Conservation (phyloP, 306 rosid species). For the Leucaena leucocephala region DNA sequence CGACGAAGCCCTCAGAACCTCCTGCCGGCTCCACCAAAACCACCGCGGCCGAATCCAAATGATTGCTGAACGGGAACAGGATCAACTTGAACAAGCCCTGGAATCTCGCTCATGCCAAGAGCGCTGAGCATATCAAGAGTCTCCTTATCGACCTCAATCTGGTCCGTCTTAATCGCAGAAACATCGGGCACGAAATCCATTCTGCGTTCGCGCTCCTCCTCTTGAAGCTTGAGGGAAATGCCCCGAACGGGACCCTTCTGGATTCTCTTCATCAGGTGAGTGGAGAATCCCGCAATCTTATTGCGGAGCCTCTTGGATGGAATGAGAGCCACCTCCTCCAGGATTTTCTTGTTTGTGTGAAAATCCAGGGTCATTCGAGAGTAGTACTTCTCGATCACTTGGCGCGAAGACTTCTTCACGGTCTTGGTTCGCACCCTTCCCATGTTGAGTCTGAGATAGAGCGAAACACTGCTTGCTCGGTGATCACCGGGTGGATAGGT, state of each 20-base stretch:
- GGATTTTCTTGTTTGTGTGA: conserved; percentile 69
- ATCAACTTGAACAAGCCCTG: conserved; percentile 52
- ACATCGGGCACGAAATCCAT: conserved; percentile 70
- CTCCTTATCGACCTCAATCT: conserved; percentile 62
- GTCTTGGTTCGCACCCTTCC: conserved; percentile 74
- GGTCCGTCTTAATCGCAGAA: conserved; percentile 54
- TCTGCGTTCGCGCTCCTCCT: conserved; percentile 69
- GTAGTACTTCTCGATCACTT: conserved; percentile 63
- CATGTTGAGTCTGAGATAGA: conserved; percentile 35
- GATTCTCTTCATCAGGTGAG: conserved; percentile 68
- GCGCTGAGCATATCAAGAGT: conserved; percentile 65
- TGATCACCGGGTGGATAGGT: neutral
- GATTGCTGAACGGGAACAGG: conserved; percentile 38
- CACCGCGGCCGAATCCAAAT: conserved; percentile 42
- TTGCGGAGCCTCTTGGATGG: conserved; percentile 70
- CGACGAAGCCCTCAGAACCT: conserved; percentile 41
- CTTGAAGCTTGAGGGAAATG: conserved; percentile 69
- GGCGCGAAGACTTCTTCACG: conserved; percentile 70
- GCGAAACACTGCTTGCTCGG: neutral
- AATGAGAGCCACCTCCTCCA: conserved; percentile 58
- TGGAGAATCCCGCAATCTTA: conserved; percentile 70
- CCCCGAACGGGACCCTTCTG: conserved; percentile 76
- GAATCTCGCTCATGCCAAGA: conserved; percentile 55
- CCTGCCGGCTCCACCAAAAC: conserved; percentile 46
- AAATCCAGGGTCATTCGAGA: conserved; percentile 65